Evolutionary conservation across 805 yeast species (phyloP).

Genomic region (Teunomyces kruisii): DNA sequence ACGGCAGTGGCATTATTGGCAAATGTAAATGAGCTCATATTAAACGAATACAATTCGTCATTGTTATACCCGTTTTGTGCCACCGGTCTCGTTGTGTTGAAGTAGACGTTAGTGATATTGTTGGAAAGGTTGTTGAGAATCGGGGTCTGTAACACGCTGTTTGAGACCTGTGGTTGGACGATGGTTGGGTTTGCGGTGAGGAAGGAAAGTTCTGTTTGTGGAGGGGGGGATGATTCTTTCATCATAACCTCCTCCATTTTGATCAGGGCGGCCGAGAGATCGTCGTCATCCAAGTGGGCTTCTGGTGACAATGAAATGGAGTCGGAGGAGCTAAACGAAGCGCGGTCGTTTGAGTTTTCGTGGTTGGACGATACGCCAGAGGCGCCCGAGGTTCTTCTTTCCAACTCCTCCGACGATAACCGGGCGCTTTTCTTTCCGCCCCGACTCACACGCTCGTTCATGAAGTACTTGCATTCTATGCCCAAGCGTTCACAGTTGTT

Average conservation of each 20-base stretch:
- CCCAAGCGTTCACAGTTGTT: slow-evolving; percentile 49
- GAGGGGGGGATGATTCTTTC: not conserved
- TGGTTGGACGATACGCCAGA: too few species aligned
- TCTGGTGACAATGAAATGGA: not conserved
- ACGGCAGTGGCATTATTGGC: slow-evolving; percentile 15
- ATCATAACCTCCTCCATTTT: not conserved
- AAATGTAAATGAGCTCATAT: slow-evolving; percentile 34
- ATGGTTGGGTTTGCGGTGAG: not conserved
- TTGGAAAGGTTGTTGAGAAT: slow-evolving; percentile 27
- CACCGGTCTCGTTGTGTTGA: slow-evolving; percentile 25
- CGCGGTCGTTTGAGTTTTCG: not conserved
- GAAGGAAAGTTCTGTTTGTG: not conserved
- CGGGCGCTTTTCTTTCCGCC: slow-evolving; percentile 32
- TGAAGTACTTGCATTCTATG: slow-evolving; percentile 53
- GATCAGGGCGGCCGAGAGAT: not conserved
- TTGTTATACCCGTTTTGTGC: not conserved
- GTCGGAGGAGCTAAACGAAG: not conserved
- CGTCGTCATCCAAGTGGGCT: not conserved
- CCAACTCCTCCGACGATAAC: slow-evolving; percentile 2
- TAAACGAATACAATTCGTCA: slow-evolving; percentile 34
- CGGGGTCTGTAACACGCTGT: slow-evolving; percentile 25
- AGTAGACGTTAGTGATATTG: slow-evolving; percentile 36
- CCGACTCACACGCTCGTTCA: slow-evolving; percentile 54
- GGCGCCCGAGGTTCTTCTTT: not conserved
- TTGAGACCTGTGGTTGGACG: not conserved